Conservation (phyloP, 192 early-diverging fungal genomes). For the Coemansia sp. region DNA sequence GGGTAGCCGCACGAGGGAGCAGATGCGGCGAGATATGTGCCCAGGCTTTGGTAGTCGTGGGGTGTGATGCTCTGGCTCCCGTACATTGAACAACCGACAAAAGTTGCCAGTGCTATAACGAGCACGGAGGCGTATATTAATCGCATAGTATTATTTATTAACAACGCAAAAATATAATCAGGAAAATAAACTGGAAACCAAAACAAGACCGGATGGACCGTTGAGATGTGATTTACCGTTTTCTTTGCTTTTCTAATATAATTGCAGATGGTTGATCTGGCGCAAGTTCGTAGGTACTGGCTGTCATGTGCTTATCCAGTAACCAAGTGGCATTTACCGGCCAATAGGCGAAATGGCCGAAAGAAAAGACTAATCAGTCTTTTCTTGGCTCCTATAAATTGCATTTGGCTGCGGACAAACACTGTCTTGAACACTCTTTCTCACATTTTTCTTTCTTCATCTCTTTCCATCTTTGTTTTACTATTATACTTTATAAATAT, state of each 20-base stretch:
- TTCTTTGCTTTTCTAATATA: too few species aligned
- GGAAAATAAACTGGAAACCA: not conserved
- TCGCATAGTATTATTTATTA: not conserved
- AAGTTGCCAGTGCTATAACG: not conserved
- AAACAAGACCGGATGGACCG: not conserved
- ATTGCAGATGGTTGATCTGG: too few species aligned
- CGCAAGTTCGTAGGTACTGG: too few species aligned
- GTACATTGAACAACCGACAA: slow-evolving; percentile 15
- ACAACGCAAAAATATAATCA: not conserved
- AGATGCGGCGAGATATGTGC: slow-evolving; percentile 39
- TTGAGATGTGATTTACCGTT: too few species aligned
- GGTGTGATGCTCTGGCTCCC: slow-evolving; percentile 51
- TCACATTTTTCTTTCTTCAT: not conserved
- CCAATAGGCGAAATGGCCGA: too few species aligned
- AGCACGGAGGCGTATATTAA: not conserved
- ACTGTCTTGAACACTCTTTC: not conserved
- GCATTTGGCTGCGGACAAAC: not conserved
- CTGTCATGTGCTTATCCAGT: too few species aligned
- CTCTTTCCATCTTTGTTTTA: slow-evolving; percentile 5
- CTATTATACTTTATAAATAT: slow-evolving; percentile 1
- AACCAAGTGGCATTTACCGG: too few species aligned
- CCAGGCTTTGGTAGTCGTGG: slow-evolving; percentile 53
- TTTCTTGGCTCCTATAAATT: too few species aligned
- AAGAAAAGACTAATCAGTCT: too few species aligned
- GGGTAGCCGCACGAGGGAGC: slow-evolving; percentile 58